Conservation (phyloP, 495 filamentous ascomycete species). For the Beverwykella pulmonaria region DNA sequence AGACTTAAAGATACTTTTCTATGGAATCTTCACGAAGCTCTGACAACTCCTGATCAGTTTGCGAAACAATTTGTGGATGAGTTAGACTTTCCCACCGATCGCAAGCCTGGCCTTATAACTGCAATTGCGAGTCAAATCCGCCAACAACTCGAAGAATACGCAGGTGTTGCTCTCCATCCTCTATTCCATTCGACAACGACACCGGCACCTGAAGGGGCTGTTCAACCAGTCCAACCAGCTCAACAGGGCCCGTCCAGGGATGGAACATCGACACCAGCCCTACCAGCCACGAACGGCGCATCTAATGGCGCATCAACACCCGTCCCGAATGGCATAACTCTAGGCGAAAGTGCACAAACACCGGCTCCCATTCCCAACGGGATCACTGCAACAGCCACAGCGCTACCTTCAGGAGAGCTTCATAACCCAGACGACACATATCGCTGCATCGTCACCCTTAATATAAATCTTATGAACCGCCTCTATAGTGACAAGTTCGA, state of each 20-base stretch:
- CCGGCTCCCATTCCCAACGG: conserved; percentile 44
- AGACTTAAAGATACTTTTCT: conserved; percentile 90
- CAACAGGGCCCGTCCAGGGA: conserved; percentile 48
- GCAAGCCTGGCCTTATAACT: conserved; percentile 59
- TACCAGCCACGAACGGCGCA: conserved; percentile 18
- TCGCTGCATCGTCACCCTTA: conserved; percentile 85
- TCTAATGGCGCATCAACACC: conserved; percentile 26
- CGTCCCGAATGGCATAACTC: conserved; percentile 12
- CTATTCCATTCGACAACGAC: conserved; percentile 71
- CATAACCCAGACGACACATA: conserved; percentile 89
- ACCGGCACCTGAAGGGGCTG: conserved; percentile 50
- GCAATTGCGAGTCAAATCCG: conserved; percentile 93
- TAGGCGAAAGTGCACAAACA: conserved; percentile 49
- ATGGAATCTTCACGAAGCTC: conserved; percentile 95
- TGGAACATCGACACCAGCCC: conserved; percentile 51
- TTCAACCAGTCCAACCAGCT: conserved; percentile 42
- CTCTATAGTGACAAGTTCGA: conserved; percentile 98
- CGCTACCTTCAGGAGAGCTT: conserved; percentile 55
- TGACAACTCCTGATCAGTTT: conserved; percentile 94
- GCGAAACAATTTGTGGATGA: conserved; percentile 89
- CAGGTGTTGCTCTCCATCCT: conserved; percentile 89
- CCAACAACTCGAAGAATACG: conserved; percentile 93
- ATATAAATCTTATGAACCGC: conserved; percentile 87
- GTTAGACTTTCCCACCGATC: conserved; percentile 80
- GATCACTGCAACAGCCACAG: conserved; percentile 57